Evolutionary conservation across 2,329 filamentous ascomycete genomes (phyloP).

Genomic region (Dendryphion nanum): DNA sequence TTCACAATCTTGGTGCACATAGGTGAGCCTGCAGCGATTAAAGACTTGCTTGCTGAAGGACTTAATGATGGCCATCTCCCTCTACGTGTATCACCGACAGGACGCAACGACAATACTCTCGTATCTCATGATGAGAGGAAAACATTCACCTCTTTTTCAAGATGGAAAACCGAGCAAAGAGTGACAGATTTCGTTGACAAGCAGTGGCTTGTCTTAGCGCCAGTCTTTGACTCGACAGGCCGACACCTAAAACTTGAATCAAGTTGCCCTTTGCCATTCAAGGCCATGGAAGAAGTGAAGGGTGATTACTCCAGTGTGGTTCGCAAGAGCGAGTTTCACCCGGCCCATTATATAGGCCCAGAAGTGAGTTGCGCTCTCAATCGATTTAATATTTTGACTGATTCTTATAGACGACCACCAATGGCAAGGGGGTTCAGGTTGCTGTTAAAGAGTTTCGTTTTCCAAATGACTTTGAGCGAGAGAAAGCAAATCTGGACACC

Average conservation of each 20-base stretch:
- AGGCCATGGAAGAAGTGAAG: neutral
- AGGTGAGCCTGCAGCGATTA: constrained; percentile 6
- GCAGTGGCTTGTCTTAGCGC: constrained; percentile 9
- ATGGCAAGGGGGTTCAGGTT: too few relatives aligned
- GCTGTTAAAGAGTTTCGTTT: too few relatives aligned
- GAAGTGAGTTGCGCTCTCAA: too few relatives aligned
- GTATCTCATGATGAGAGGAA: neutral
- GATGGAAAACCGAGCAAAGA: neutral
- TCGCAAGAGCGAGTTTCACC: neutral
- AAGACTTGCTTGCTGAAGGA: constrained; percentile 9
- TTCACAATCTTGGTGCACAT: constrained; percentile 12
- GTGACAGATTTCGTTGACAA: constrained; percentile 5
- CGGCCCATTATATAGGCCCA: neutral
- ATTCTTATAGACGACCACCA: too few relatives aligned
- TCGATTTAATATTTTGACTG: too few relatives aligned
- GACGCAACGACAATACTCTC: neutral
- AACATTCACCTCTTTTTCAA: constrained; percentile 6
- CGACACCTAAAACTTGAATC: constrained; percentile 2
- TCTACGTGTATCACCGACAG: neutral
- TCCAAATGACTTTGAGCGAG: too few relatives aligned
- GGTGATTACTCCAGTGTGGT: neutral
- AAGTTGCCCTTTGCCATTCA: neutral
- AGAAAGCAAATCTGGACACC: too few relatives aligned
- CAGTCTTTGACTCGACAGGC: constrained; percentile 3
- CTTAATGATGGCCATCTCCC: constrained; percentile 15